Conservation (phyloP, 176 grass and related monocot species). For the Miscanthus lutarioriparius region DNA sequence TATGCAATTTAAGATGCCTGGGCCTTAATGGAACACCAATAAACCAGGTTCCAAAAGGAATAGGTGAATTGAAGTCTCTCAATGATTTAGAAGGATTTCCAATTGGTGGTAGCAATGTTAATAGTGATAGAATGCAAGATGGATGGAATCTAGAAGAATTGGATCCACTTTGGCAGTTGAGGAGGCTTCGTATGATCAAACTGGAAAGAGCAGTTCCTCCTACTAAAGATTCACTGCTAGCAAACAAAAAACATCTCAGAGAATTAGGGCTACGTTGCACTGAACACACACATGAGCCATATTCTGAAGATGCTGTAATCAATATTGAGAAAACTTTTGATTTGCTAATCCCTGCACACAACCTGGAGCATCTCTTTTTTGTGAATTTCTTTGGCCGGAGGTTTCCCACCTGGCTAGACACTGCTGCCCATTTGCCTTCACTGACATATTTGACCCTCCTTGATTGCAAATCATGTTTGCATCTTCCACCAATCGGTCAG, state of each 20-base stretch:
- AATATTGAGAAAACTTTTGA: no score
- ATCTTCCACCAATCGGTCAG: no score
- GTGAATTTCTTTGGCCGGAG: background rate
- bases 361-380: background rate
- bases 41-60: no score
- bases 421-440: background rate
- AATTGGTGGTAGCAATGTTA: background rate
- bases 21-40: no score
- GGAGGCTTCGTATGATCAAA: background rate
- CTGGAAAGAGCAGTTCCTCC: background rate
- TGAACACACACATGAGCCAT: background rate
- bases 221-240: no score
- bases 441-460: background rate
- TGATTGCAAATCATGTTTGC: no score
- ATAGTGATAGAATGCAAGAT: background rate
- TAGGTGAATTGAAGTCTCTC: no score
- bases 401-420: slow-evolving; percentile 20
- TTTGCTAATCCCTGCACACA: background rate
- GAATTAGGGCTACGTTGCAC: fast-evolving
- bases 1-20: no score
- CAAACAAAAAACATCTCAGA: slow-evolving; percentile 1
- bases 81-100: no score
- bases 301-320: background rate
- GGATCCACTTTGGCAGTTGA: background rate
- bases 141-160: slow-evolving; percentile 10